These are phyloP conservation scores for Penicillium sp. DNA, from an alignment of 2,329 filamentous ascomycete genomes.

Conservation along the genomic window DNA sequence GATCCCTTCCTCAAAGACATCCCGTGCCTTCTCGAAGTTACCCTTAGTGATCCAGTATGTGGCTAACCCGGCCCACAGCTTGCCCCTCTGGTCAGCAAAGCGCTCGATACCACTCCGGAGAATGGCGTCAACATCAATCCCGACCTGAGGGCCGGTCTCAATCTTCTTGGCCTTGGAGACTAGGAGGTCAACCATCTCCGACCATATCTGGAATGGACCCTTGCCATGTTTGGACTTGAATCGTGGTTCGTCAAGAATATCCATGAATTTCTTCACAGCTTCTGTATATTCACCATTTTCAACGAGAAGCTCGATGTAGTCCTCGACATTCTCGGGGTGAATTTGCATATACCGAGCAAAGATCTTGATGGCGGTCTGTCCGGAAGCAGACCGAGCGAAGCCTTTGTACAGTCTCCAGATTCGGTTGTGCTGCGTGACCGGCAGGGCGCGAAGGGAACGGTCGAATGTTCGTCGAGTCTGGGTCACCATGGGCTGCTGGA, in stretches of 20 bases:
- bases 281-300: slow-evolving; percentile 84
- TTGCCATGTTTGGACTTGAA: slow-evolving; percentile 93
- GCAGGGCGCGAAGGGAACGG: slow-evolving; percentile 82
- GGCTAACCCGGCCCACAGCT: slow-evolving; percentile 89
- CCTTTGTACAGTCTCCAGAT: slow-evolving; percentile 90
- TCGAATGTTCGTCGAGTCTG: slow-evolving; percentile 85
- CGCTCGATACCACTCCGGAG: slow-evolving; percentile 86
- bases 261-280: slow-evolving; percentile 85
- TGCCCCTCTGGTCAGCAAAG: slow-evolving; percentile 91
- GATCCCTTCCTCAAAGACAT: slow-evolving; percentile 93
- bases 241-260: slow-evolving; percentile 82
- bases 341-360: slow-evolving; percentile 97
- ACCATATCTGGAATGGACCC: slow-evolving; percentile 95
- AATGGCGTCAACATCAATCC: slow-evolving; percentile 87
- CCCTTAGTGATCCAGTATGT: slow-evolving; percentile 95
- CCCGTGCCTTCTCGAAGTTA: slow-evolving; percentile 86
- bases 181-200: slow-evolving; percentile 91
- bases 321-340: slow-evolving; percentile 90
- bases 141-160: slow-evolving; percentile 73
- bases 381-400: slow-evolving; percentile 87
- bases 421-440: slow-evolving; percentile 90
- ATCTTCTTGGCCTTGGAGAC: slow-evolving; percentile 88
- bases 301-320: slow-evolving; percentile 86
- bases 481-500: slow-evolving; percentile 88
- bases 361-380: slow-evolving; percentile 85